Conservation (phyloP, 208 protist species). For the Entamoeba histolytica region DNA sequence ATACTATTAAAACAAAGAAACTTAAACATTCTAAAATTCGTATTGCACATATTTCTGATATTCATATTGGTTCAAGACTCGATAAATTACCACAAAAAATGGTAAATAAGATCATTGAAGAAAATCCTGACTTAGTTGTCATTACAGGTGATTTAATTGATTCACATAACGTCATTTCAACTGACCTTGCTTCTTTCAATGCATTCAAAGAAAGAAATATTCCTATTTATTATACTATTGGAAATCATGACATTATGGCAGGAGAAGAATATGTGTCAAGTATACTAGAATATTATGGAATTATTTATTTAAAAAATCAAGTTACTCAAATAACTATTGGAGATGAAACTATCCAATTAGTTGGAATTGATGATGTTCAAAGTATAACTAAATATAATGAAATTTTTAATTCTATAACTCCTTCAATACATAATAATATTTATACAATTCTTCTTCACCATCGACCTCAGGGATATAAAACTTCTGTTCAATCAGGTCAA, state of each 20-base stretch:
- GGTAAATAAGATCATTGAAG: neutral
- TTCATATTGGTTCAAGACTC: neutral
- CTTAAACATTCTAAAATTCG: neutral
- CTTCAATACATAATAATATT: neutral
- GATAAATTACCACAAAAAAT: neutral
- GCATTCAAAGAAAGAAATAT: neutral
- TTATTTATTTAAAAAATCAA: neutral
- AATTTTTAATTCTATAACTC: neutral
- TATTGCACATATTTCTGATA: neutral
- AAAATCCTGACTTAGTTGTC: neutral
- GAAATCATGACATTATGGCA: neutral
- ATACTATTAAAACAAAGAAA: neutral
- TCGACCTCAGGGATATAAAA: neutral
- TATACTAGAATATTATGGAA: neutral
- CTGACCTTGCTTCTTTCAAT: neutral
- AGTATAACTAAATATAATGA: neutral
- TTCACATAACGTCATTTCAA: neutral
- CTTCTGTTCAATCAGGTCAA: neutral
- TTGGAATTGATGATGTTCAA: neutral
- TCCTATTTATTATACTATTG: neutral
- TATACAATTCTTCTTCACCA: neutral
- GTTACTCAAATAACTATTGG: neutral
- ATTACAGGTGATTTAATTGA: neutral
- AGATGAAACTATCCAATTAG: neutral
- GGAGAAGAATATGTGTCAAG: neutral